Conservation (phyloP, 73 alveolate species). For the Stentor coeruleus region DNA sequence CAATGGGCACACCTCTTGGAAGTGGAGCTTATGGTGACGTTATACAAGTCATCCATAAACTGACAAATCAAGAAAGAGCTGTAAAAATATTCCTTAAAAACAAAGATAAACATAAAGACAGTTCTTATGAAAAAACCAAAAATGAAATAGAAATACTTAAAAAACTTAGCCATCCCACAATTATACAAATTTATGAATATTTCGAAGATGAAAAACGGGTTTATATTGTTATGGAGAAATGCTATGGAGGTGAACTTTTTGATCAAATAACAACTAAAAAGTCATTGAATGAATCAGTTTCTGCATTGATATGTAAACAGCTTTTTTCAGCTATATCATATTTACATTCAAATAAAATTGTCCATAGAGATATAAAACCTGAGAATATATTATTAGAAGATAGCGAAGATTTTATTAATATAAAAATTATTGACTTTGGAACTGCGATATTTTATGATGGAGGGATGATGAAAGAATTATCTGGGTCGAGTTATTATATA, state of each 20-base stretch:
- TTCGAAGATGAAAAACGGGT: conserved; percentile 78
- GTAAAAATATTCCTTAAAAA: not conserved
- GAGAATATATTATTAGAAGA: conserved; percentile 63
- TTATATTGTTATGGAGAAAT: conserved; percentile 70
- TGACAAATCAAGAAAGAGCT: no score
- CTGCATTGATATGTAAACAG: conserved; percentile 58
- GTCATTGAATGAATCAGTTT: conserved; percentile 56
- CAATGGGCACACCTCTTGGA: no score
- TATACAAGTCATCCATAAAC: no score
- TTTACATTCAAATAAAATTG: conserved; percentile 65
- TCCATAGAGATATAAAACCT: conserved; percentile 79
- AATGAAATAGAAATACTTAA: not conserved
- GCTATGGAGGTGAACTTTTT: conserved; percentile 70
- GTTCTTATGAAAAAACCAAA: not conserved
- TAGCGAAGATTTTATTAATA: not conserved
- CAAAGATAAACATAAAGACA: not conserved
- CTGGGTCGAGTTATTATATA: conserved; percentile 32
- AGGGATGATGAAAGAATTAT: not conserved
- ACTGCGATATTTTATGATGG: not conserved
- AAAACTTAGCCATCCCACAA: conserved; percentile 61
- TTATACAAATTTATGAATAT: conserved; percentile 80
- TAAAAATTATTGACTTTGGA: conserved; percentile 26
- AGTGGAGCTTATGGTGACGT: no score
- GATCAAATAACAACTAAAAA: conserved; percentile 44
- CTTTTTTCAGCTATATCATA: conserved; percentile 58